A percentile compares a stretch with the other conserved stretches of the same genome.
phyloP scores from a whole-genome alignment of 768 basidiomycete genomes.

The Rhodotorula diobovata region DNA sequence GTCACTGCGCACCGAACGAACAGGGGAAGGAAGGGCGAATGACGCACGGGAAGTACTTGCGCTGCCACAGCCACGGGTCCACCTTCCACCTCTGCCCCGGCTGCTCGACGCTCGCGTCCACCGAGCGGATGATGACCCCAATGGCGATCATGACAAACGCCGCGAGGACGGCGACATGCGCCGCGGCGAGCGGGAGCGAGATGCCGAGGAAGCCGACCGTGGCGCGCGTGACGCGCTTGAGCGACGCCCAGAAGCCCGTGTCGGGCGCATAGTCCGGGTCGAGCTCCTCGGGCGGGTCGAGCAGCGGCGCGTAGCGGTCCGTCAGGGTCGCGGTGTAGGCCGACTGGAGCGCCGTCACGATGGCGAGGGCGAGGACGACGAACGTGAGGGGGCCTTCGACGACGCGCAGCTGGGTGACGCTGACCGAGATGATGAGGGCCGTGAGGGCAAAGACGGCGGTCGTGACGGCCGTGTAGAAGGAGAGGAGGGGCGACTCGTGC shows the following conservation, averaged over 20 bases:
- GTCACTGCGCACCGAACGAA: no score
- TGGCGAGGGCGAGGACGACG: slow-evolving; percentile 28
- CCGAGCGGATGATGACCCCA: slow-evolving; percentile 17
- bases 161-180: slow-evolving; percentile 24
- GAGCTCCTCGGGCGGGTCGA: slow-evolving; percentile 21
- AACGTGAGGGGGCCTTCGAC: slow-evolving; percentile 29
- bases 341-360: slow-evolving; percentile 24
- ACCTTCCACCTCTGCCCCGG: slow-evolving; percentile 35
- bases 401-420: slow-evolving; percentile 35
- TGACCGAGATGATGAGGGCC: slow-evolving; percentile 30
- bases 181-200: slow-evolving; percentile 31
- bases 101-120: slow-evolving; percentile 33
- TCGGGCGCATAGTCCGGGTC: slow-evolving; percentile 13
- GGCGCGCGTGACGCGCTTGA: slow-evolving; percentile 9
- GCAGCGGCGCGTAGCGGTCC: slow-evolving; percentile 31
- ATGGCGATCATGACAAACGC: slow-evolving; percentile 15
- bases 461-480: slow-evolving; percentile 23
- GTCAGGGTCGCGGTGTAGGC: slow-evolving; percentile 21
- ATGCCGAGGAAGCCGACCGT: slow-evolving; percentile 25
- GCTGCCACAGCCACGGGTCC: slow-evolving; percentile 17
- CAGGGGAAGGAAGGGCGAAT: background rate
- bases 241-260: slow-evolving; percentile 2
- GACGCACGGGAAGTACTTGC: slow-evolving; percentile 30
- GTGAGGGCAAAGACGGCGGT: slow-evolving; percentile 9
- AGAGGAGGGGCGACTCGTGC: slow-evolving; percentile 29